These are phyloP conservation scores for Magnaporthiopsis incrustans DNA, from an alignment of 2,329 filamentous ascomycete species.

Conservation along the genomic window DNA sequence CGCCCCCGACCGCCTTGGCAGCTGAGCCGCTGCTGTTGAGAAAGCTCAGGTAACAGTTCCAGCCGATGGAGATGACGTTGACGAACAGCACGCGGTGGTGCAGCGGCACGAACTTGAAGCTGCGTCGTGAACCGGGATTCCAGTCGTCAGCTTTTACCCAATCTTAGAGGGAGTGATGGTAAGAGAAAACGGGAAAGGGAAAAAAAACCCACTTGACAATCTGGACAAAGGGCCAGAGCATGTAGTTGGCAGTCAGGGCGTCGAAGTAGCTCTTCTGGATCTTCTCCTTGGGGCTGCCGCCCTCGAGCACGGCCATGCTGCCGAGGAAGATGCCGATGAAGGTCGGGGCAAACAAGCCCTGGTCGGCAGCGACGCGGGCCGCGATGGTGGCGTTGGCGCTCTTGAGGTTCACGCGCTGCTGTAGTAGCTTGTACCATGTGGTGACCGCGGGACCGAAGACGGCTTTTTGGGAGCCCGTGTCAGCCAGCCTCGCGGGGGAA, in stretches of 20 bases:
- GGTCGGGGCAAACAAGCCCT: conserved; percentile 74
- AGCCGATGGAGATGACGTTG: conserved; percentile 66
- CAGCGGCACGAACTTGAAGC: conserved; percentile 75
- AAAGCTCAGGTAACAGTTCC: conserved; percentile 58
- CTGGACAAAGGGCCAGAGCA: conserved; percentile 83
- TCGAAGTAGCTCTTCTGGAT: conserved; percentile 61
- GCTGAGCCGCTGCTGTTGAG: conserved; percentile 38
- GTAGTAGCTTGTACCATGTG: conserved; percentile 77
- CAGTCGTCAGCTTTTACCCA: background rate
- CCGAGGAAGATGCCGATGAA: conserved; percentile 76
- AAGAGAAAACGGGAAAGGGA: background rate
- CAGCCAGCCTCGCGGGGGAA: background rate
- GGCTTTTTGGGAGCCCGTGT: conserved; percentile 30
- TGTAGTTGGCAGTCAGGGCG: conserved; percentile 75
- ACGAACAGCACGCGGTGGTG: conserved; percentile 80
- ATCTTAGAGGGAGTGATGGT: no score
- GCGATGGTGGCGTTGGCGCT: conserved; percentile 62
- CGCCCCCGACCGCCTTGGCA: background rate
- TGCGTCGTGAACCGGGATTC: background rate
- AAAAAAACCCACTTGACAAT: conserved; percentile 50
- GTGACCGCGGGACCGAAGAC: conserved; percentile 85
- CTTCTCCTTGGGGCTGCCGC: conserved; percentile 53
- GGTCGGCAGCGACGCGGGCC: conserved; percentile 73
- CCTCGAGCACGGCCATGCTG: conserved; percentile 79
- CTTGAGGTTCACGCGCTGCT: conserved; percentile 56